These are phyloP conservation scores for Anthostomella pinea DNA, from an alignment of 2,329 filamentous ascomycete species.

Conservation along the genomic window DNA sequence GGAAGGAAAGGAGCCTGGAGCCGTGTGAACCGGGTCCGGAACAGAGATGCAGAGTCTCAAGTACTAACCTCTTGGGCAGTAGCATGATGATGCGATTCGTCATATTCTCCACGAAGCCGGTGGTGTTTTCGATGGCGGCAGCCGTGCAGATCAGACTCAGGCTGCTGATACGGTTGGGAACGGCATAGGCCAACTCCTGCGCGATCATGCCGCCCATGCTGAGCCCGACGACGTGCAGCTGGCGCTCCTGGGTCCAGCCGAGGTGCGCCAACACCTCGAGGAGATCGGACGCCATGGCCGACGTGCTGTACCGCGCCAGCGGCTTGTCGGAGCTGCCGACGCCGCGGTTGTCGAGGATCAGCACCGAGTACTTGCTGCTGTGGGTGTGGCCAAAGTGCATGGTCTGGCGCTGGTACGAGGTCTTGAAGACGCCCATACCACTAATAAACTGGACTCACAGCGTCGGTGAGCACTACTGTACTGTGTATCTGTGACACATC, in stretches of 20 bases:
- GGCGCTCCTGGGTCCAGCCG: conserved; percentile 57
- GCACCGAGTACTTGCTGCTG: conserved; percentile 64
- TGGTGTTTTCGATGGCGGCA: conserved; percentile 58
- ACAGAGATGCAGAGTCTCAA: too few species aligned
- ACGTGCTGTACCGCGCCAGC: conserved; percentile 72
- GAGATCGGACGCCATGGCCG: conserved; percentile 77
- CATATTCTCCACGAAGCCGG: conserved; percentile 63
- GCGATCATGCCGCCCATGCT: conserved; percentile 92
- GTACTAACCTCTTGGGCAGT: conserved; percentile 59
- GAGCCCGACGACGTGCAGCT: conserved; percentile 69
- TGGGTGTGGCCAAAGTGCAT: conserved; percentile 75
- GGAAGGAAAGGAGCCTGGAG: too few species aligned
- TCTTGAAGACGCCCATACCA: conserved; percentile 68
- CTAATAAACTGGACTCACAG: conserved; percentile 64
- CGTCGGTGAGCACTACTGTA: conserved; percentile 3
- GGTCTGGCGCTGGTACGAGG: conserved; percentile 80
- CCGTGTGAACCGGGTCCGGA: too few species aligned
- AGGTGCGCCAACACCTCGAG: conserved; percentile 64
- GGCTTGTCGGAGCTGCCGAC: conserved; percentile 80
- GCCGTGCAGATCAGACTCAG: conserved; percentile 62
- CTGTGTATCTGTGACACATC: not conserved
- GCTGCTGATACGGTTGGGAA: conserved; percentile 51
- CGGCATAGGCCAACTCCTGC: conserved; percentile 67
- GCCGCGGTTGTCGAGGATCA: conserved; percentile 82
- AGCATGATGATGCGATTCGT: conserved; percentile 53